phyloP scores from a whole-genome alignment of 441 rosid genomes.

The Gossypium aridum region DNA sequence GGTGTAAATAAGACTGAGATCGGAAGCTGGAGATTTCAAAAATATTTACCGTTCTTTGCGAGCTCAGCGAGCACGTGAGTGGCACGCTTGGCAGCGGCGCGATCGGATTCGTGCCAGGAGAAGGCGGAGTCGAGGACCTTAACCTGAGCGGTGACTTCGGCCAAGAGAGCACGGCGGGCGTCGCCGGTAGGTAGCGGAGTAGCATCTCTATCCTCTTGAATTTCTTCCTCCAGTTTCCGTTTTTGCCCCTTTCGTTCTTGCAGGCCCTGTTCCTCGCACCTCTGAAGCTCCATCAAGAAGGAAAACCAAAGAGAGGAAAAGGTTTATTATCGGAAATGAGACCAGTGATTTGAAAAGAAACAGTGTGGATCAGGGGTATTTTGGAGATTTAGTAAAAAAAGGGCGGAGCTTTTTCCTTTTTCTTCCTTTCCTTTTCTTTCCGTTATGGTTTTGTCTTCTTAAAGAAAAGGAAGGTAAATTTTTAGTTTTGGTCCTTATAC shows the following conservation, averaged over 20 bases:
- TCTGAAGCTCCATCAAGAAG: conserved; percentile 46
- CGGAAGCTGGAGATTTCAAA: conserved; percentile 1
- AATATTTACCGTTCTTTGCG: conserved; percentile 73
- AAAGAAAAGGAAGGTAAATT: neutral
- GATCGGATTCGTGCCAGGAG: conserved; percentile 91
- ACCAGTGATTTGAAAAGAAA: conserved; percentile 24
- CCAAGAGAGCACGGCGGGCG: conserved; percentile 46
- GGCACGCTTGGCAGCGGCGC: conserved; percentile 89
- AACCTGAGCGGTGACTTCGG: conserved; percentile 71
- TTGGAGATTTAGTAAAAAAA: conserved; percentile 12
- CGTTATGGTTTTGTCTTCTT: neutral
- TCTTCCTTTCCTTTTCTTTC: neutral
- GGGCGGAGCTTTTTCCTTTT: neutral
- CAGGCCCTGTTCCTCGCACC: conserved; percentile 52
- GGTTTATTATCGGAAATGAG: conserved; percentile 12
- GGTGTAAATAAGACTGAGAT: conserved; percentile 17
- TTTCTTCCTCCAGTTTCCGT: conserved; percentile 84
- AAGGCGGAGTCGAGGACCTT: conserved; percentile 58
- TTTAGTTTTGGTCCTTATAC: too few species aligned
- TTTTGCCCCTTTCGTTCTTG: conserved; percentile 91
- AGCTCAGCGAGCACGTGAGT: conserved; percentile 92
- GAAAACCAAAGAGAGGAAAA: conserved; percentile 14
- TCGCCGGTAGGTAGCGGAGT: conserved; percentile 48
- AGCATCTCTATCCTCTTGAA: conserved; percentile 51
- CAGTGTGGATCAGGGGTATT: conserved; percentile 34